Base-by-base conservation (phyloP, 305 asterid species). In the Plantago rigida region DNA sequence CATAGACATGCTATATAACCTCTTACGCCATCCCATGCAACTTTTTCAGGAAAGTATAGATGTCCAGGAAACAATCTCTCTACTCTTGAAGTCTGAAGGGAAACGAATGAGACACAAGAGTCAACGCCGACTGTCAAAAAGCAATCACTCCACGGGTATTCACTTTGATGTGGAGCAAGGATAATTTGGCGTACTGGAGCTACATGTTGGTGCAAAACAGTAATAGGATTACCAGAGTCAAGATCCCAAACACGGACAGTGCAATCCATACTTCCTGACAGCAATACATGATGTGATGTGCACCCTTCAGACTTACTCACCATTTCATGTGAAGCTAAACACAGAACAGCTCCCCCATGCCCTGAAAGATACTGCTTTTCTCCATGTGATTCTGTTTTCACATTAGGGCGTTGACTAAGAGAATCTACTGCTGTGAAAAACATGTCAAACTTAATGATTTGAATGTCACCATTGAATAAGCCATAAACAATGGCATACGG, bases 41-140 rank as follows among this genome's bases (percentile, higher is more conserved):
- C 84, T 81, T 84, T 85, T 70, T 80, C 78, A 53, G 99, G 99
- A 77, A 75, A 77, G 74, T 82, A 73, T 56, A 82, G 75, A 63
- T 89, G 99, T 53, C 96, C 99, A 59, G 99, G 94, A 75, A 92
- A 89, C 75, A 89, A 79, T 71, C 99, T 86, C 80, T 92, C 99
- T 69, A 85, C 93, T 74, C 78, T 83, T 79, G 84, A 73, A 64
- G 97, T 79, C 49, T 80, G 87, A 75, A 92, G 85, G 28, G 99
- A 92, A 76, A 78, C 78, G 73, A 92, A 89, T 73, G 92, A 69
- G 22, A 89, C 76, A 34, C 86, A 84, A 28, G 75, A 83, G 73
- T 92, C 99, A 63, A 83, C 96, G 47, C 88, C 94, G 42, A 89
- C 94, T 46, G 95, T 83, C 56, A 92, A 73, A 77, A 92, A 86